Percentiles rank a stretch among this genome's conserved stretches.
Evolutionary conservation across 371 early-diverging fungal genomes (phyloP).

Genomic region (Mucor velutinosus): DNA sequence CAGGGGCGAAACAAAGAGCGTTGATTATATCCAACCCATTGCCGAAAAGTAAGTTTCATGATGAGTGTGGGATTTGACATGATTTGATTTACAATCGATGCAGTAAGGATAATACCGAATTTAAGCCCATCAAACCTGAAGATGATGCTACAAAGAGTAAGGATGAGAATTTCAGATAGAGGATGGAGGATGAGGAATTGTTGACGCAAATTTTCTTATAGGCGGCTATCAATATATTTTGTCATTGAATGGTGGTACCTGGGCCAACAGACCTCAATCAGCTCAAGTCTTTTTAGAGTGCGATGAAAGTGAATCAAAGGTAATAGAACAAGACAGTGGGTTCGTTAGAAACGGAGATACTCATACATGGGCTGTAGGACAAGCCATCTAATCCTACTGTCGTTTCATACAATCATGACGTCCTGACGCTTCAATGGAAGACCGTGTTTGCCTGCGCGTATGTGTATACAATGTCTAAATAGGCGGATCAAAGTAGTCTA

Average conservation of each 20-base stretch:
- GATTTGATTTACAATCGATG: not conserved
- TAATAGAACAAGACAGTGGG: not conserved
- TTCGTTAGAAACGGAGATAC: not conserved
- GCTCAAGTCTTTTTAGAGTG: slow-evolving; percentile 34
- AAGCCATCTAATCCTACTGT: slow-evolving; percentile 31
- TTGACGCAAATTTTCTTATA: slow-evolving; percentile 2
- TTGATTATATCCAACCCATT: slow-evolving; percentile 23
- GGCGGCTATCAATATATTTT: slow-evolving; percentile 29
- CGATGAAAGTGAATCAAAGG: slow-evolving; percentile 17
- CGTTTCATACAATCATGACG: slow-evolving; percentile 35
- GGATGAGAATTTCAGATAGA: not conserved
- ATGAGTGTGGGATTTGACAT: not conserved
- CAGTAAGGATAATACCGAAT: slow-evolving; percentile 15
- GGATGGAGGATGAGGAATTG: not conserved
- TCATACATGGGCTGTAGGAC: slow-evolving; percentile 13
- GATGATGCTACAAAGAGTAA: slow-evolving; percentile 35
- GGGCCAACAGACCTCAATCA: slow-evolving; percentile 15
- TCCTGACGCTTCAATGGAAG: slow-evolving; percentile 46
- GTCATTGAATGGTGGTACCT: slow-evolving; percentile 27
- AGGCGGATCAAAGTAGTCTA: not conserved
- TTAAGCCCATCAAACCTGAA: slow-evolving; percentile 20
- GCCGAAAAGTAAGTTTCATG: slow-evolving; percentile 23
- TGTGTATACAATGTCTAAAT: not conserved
- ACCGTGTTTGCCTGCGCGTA: slow-evolving; percentile 54
- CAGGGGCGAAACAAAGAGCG: slow-evolving; percentile 5